Base-by-base conservation (phyloP, 768 basidiomycete genomes). In the Auriscalpium vulgare region DNA sequence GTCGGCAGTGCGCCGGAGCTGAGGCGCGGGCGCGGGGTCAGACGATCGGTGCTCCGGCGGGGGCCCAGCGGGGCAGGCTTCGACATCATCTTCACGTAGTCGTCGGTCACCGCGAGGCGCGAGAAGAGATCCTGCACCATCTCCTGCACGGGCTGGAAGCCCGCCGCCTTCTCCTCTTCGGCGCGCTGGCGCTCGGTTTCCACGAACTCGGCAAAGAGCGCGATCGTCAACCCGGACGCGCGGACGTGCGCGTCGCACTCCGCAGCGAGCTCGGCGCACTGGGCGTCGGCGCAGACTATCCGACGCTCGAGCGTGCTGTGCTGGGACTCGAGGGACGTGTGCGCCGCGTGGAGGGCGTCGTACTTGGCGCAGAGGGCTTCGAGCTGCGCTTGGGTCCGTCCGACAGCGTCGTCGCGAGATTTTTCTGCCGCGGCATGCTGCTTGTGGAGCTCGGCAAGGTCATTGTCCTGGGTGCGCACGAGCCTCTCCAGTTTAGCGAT, bases 101-200 rank as follows among this genome's bases (percentile, higher is more conserved):
- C 43, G 43, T 53, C 51, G 23, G 51, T 40, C 40, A 44, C 29
- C 40, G 38, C 51, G 11, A 53, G 51, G 11, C 51, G 51, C 43
- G 38, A 45, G 51, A 37, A 40, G 35, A 53, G 51, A 37, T 53
- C 51, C 19, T 19, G 21, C 51, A 53, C 29, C 51, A 53, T 43
- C 38, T 44, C 29, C 35, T 44, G 38, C 17, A 53, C 43, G 10
- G 51, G 51, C 17, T 37, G 43, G 21, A 53, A 36, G 21, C 37
- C 51, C 10, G 13, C 38, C 5, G n/a, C n/a, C 43, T 45, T 43
- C 40, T 53, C 51, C 23, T 44, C 51, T 17, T 53, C 51, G 35
- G 37, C 37, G 40, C 38, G 38, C 21, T 37, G 10, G 43, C 51
- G 51, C 29, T 53, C 51, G 10, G 16, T 16, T 10, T 45, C 35